Percentiles rank a stretch among this genome's conserved stretches.
Conservation (phyloP, 805 yeast species). For the Starmerella powellii region DNA sequence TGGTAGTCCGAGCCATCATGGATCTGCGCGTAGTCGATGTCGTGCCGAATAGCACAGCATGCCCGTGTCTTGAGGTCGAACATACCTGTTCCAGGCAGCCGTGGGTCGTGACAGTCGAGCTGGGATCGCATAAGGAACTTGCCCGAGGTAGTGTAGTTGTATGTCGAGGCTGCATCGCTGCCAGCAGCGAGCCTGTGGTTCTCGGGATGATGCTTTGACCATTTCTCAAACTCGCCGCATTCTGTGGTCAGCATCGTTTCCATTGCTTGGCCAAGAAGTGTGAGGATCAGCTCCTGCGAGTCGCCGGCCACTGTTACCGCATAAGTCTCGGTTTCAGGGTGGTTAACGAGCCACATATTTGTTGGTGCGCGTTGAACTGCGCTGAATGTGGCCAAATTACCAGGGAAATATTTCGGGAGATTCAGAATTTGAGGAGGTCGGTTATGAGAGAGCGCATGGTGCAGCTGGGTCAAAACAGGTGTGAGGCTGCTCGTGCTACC, state of each 20-base stretch:
- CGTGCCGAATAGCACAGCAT: slow-evolving; percentile 72
- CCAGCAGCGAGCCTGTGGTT: neutral
- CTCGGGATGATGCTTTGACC: slow-evolving; percentile 23
- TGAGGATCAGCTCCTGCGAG: slow-evolving; percentile 54
- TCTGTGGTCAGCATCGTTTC: slow-evolving; percentile 63
- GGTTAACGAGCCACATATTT: slow-evolving; percentile 43
- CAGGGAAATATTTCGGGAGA: slow-evolving; percentile 38
- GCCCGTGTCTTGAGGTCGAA: slow-evolving; percentile 91
- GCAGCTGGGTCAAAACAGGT: slow-evolving; percentile 57
- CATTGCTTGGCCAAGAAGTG: slow-evolving; percentile 64
- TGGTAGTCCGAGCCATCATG: slow-evolving; percentile 55
- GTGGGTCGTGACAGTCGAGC: slow-evolving; percentile 64
- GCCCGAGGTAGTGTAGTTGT: slow-evolving; percentile 62
- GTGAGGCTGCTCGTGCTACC: slow-evolving; percentile 91
- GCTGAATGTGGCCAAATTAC: slow-evolving; percentile 30
- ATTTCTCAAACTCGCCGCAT: slow-evolving; percentile 39
- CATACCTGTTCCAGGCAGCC: slow-evolving; percentile 80
- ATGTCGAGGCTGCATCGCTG: slow-evolving; percentile 28
- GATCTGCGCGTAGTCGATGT: slow-evolving; percentile 48
- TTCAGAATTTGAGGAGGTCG: slow-evolving; percentile 40
- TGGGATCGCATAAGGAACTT: slow-evolving; percentile 78
- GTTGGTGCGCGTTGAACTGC: slow-evolving; percentile 42
- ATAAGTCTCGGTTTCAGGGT: slow-evolving; percentile 34
- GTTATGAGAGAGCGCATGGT: slow-evolving; percentile 51
- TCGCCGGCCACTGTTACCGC: slow-evolving; percentile 59